Evolutionary conservation across 495 filamentous ascomycete species (phyloP).

Genomic region (Penicillium pulvis): DNA sequence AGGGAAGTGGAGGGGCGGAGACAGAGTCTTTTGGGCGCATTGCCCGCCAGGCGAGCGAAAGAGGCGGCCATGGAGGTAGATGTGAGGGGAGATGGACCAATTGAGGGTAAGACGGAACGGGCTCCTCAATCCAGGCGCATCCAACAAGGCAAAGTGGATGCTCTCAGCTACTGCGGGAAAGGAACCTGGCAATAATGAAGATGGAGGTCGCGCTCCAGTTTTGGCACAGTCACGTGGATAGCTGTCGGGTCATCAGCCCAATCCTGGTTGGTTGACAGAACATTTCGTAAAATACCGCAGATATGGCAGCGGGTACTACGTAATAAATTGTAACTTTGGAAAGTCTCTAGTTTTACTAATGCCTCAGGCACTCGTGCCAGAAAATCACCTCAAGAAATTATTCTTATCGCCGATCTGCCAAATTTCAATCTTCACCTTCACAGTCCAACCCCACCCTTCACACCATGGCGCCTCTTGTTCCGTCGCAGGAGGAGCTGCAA

Average conservation of each 20-base stretch:
- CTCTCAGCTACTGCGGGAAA: conserved; percentile 34
- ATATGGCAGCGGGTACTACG: not conserved
- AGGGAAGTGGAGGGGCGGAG: conserved; percentile 50
- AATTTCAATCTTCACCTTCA: conserved; percentile 30
- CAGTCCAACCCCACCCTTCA: conserved; percentile 15
- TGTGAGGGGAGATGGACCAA: conserved; percentile 25
- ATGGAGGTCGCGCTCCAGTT: conserved; percentile 43
- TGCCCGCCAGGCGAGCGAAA: conserved; percentile 64
- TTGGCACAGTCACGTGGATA: conserved; percentile 44
- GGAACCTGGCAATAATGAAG: conserved; percentile 35
- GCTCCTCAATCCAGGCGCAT: conserved; percentile 48
- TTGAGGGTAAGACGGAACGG: conserved; percentile 30
- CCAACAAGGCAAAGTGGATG: conserved; percentile 33
- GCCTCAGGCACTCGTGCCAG: conserved; percentile 29
- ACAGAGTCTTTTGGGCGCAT: conserved; percentile 66
- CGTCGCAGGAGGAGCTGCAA: conserved; percentile 53
- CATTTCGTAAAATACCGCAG: conserved; percentile 1
- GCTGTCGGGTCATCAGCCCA: conserved; percentile 45
- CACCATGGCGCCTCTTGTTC: conserved; percentile 51
- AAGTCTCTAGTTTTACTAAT: conserved; percentile 22
- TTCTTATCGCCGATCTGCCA: conserved; percentile 39
- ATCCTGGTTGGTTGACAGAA: conserved; percentile 39
- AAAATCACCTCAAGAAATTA: conserved; percentile 43
- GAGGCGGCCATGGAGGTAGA: conserved; percentile 62
- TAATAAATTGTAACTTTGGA: conserved; percentile 4